Base-by-base conservation (phyloP, 148 eudicot species). In the Diospyros lotus region DNA sequence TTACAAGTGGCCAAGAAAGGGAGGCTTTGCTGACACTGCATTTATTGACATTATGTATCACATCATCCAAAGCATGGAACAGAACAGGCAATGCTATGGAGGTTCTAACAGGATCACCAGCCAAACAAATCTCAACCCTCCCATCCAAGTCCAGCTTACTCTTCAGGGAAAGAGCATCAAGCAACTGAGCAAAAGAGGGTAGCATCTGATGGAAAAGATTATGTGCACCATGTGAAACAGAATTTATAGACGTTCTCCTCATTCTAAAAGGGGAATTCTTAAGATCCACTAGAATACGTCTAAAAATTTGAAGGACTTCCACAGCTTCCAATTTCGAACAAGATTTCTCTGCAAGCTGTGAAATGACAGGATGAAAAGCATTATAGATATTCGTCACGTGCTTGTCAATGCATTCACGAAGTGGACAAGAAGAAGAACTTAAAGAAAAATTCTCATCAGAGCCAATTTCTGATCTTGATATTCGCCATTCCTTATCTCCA, bases 401-500 rank as follows among this genome's bases (percentile, higher is more conserved):
- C 80, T 90, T 91, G 82, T 95, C 98, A 48, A 90, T 73, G 59
- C 98, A 95, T 82, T 62, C 70, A 58, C 98, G 98, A 71, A 88
- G 89, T 63, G 96, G 96, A 70, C 97, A 95, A 80, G 88, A 86
- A 17, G 86, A 84, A 45, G 84, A 84, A 79, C 87, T 87, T 66
- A 85, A 76, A 56, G 89, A 85, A 71, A 65, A 55, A 75, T 65
- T 82, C 64, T 83, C 86, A 46, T 85, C 87, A 52, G 93, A 85
- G 73, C 87, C 96, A 82, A 84, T 85, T 88, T 95, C 98, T 17
- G 93, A 86, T 87, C 98, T 92, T 40, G 88, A 84, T 69, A 90
- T 83, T 73, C 97, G 94, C 98, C 98, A 95, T 78, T 90, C 91
- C 79, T 82, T 88, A 86, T 88, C 93, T 69, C 98, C 98, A 82